Percentiles rank a stretch among this genome's conserved stretches.
Evolutionary conservation across 2,329 filamentous ascomycete genomes (phyloP).

Genomic region (Helminthosporium solani): DNA sequence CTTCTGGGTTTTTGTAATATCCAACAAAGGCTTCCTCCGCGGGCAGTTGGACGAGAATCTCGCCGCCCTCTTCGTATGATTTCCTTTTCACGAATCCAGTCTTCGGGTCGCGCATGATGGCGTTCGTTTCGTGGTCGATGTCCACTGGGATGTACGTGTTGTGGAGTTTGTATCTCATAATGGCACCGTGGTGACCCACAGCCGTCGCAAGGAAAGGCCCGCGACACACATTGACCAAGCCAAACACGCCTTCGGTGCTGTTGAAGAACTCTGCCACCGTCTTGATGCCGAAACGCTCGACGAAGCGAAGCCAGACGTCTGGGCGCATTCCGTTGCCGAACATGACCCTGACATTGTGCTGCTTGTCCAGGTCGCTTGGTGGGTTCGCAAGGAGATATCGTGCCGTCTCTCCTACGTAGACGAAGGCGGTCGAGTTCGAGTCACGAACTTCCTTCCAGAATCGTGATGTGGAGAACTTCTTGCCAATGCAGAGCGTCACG

Average conservation of each 20-base stretch:
- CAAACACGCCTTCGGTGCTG: constrained; percentile 70
- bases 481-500: constrained; percentile 62
- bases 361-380: constrained; percentile 60
- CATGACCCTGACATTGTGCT: constrained; percentile 60
- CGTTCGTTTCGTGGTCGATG: constrained; percentile 67
- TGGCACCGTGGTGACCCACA: constrained; percentile 70
- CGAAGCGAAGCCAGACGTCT: constrained; percentile 67
- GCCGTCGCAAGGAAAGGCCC: constrained; percentile 63
- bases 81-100: constrained; percentile 67
- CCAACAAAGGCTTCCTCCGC: constrained; percentile 63
- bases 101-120: constrained; percentile 63
- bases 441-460: constrained; percentile 75
- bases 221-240: constrained; percentile 59
- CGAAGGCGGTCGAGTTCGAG: constrained; percentile 67
- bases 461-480: constrained; percentile 65
- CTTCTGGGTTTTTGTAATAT: constrained; percentile 68
- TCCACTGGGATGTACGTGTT: constrained; percentile 65
- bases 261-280: constrained; percentile 75
- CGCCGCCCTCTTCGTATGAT: constrained; percentile 68
- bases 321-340: constrained; percentile 68
- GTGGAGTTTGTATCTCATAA: constrained; percentile 56
- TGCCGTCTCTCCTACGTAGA: constrained; percentile 77
- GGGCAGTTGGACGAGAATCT: constrained; percentile 68
- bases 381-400: constrained; percentile 71
- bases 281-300: constrained; percentile 62